phyloP scores from a whole-genome alignment of 2,329 filamentous ascomycete species.

The Diaporthe longicolla region DNA sequence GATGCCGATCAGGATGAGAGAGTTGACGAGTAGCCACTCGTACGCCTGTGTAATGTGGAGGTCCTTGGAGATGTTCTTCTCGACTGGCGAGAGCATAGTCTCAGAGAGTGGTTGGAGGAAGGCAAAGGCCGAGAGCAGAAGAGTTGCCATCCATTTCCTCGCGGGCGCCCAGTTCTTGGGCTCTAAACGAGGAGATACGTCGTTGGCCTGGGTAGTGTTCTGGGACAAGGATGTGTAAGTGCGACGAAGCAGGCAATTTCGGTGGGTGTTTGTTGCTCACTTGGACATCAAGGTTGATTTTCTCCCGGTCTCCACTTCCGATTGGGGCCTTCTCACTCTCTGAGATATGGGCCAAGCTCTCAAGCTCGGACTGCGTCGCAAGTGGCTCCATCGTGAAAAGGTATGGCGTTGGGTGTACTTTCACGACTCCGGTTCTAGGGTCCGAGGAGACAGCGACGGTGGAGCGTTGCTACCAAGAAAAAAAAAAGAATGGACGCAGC shows the following conservation, averaged over 20 bases:
- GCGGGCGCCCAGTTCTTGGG: slow-evolving; percentile 58
- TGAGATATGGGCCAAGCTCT: slow-evolving; percentile 5
- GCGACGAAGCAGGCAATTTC: neutral
- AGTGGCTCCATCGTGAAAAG: neutral
- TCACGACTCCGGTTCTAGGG: neutral
- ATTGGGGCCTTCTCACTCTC: neutral
- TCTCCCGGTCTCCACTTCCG: neutral
- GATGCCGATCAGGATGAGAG: slow-evolving; percentile 26
- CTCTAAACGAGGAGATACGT: neutral
- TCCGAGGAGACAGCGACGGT: neutral
- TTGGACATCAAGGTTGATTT: neutral
- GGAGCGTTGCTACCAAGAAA: no score
- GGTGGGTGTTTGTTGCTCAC: neutral
- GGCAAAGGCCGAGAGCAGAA: slow-evolving; percentile 64
- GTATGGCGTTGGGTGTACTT: neutral
- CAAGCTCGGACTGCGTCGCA: neutral
- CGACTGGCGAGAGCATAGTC: slow-evolving; percentile 53
- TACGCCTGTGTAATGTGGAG: slow-evolving; percentile 13
- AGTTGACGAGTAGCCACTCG: slow-evolving; percentile 25
- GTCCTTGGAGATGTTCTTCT: neutral
- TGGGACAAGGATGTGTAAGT: neutral
- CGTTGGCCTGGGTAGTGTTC: no score
- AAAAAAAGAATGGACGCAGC: neutral
- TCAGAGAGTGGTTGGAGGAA: slow-evolving; percentile 67
- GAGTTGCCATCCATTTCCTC: slow-evolving; percentile 62